Base-by-base conservation (phyloP, 1,284 basidiomycete genomes). In the Pseudozyma hubeiensis region DNA sequence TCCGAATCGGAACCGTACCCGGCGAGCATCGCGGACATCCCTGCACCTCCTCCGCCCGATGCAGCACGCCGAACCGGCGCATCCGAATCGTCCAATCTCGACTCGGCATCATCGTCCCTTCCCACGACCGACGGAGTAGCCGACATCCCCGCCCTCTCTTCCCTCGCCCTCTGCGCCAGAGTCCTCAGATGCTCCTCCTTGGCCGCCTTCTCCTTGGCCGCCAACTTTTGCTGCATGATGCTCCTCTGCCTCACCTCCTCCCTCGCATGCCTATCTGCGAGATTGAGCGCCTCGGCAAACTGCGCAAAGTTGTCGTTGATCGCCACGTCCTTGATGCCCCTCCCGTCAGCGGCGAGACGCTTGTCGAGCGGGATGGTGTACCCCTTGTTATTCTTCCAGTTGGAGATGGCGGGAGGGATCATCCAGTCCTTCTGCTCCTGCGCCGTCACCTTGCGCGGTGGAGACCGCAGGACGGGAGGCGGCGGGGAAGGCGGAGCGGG, bases 381-480 rank as follows among this genome's bases (percentile, higher is more conserved):
- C 88, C 97, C 97, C 86, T 98, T 98, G 90, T 99, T 98, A 88
- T 99, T 99, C 88, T 99, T 99, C 97, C 97, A 99, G 86, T 99
- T 99, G 35, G 94, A 97, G 72, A 99, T 97, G 85, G 94, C 98
- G 16, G 97, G 97, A 4, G 97, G 97, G 58, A 99, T 98, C 94
- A 97, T 97, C 97, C 97, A 98, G 81, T 98, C 96, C 86, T 98
- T 98, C 86, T 98, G 96, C 84, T 99, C 97, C 65, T 94, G 92
- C 4, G 93, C 93, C 0, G 96, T 97, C 4, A 93, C 93, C 80
- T 97, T 96, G 59, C 97, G 89, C 7, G 97, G 97, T 2, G 97
- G 97, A 86, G 92, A 94, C 45, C 96, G 90, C 53, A 99, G 87
- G 0, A 99, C 93, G n/a, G 97, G 96, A 3, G 96, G 93, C 2